Evolutionary conservation across 768 basidiomycete species (phyloP).

Genomic region (Hemileccinum impolitum): DNA sequence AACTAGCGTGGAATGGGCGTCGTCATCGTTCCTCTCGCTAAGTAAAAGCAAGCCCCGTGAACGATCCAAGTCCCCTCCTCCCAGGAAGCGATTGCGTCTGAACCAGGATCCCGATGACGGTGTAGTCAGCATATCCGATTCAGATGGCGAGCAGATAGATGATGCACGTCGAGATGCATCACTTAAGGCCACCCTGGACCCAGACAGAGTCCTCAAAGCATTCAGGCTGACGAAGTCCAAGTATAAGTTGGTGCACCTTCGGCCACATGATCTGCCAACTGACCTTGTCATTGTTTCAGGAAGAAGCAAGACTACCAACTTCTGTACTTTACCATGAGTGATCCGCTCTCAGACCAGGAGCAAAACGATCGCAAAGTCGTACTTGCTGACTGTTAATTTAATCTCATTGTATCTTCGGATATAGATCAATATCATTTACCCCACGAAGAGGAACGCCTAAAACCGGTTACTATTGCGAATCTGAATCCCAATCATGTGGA

Average conservation of each 20-base stretch:
- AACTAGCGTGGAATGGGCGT: conserved; percentile 1
- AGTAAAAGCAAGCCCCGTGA: conserved; percentile 24
- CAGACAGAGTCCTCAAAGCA: conserved; percentile 37
- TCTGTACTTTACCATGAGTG: conserved; percentile 72
- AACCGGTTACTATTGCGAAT: neutral
- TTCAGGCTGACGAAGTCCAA: conserved; percentile 45
- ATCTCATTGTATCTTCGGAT: neutral
- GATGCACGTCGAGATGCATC: neutral
- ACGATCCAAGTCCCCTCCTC: conserved; percentile 18
- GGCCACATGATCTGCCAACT: neutral
- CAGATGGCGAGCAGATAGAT: conserved; percentile 8
- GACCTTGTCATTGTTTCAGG: conserved; percentile 11
- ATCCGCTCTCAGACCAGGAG: conserved; percentile 56
- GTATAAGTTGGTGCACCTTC: conserved; percentile 36
- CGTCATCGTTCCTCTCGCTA: conserved; percentile 7
- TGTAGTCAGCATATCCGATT: conserved; percentile 22
- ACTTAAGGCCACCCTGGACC: conserved; percentile 20
- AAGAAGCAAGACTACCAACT: conserved; percentile 68
- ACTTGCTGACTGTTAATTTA: conserved; percentile 30
- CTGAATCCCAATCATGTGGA: conserved; percentile 28
- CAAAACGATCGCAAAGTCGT: conserved; percentile 49
- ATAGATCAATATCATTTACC: neutral
- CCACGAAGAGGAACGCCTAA: too few species aligned
- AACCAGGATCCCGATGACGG: conserved; percentile 26
- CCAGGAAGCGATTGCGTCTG: conserved; percentile 29